A percentile compares a stretch with the other conserved stretches of the same genome.
Evolutionary conservation across 371 early-diverging fungal species (phyloP).

Genomic region (Amoeboaphelidium occidentale): DNA sequence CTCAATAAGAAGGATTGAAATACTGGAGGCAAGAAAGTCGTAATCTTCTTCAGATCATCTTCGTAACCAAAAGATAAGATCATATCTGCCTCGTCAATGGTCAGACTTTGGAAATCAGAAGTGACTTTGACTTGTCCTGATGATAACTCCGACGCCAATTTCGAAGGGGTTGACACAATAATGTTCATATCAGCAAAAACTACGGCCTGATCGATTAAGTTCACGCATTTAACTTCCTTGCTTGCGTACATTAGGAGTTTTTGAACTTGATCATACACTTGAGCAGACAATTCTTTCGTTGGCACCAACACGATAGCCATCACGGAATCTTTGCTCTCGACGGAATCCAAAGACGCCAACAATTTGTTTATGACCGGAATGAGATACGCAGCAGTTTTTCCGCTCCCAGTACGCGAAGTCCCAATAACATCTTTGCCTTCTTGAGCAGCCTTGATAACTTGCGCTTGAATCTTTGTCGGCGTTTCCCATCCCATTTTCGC

Average conservation of each 20-base stretch:
- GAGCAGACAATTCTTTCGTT: conserved; percentile 28
- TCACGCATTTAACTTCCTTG: no score
- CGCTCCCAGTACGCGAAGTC: conserved; percentile 95
- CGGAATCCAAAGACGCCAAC: conserved; percentile 28
- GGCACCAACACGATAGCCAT: conserved; percentile 28
- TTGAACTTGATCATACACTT: background rate
- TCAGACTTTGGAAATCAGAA: no score
- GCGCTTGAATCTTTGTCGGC: conserved; percentile 85
- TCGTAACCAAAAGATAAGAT: conserved; percentile 78
- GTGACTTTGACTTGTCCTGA: no score
- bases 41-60: conserved; percentile 21
- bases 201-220: no score
- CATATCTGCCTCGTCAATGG: conserved; percentile 87
- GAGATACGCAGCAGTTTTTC: conserved; percentile 94
- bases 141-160: no score
- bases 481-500: conserved; percentile 4
- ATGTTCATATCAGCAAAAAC: no score
- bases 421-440: conserved; percentile 89
- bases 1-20: background rate
- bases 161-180: no score
- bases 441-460: conserved; percentile 80
- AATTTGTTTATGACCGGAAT: conserved; percentile 82
- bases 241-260: background rate
- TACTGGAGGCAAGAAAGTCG: background rate
- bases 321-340: background rate